phyloP scores from a whole-genome alignment of 257 asterid species.

The Solanum piurae region DNA sequence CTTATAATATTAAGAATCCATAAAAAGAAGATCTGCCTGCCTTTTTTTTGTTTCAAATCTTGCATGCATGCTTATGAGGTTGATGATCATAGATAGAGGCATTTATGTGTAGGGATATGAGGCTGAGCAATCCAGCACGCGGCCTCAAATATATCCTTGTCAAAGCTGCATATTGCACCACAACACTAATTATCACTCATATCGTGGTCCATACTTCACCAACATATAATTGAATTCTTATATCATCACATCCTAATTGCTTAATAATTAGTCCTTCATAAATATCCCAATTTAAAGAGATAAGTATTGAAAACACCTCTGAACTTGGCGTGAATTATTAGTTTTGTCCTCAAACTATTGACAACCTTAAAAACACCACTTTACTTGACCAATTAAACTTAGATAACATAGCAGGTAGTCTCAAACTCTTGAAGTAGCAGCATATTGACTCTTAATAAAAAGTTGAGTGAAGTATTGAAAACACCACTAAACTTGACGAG shows the following conservation, averaged over 20 bases:
- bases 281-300: not conserved
- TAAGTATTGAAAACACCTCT: too few relatives aligned
- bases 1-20: not conserved
- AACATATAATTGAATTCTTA: not conserved
- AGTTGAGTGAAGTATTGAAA: not conserved
- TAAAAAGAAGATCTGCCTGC: not conserved
- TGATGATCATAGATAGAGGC: not conserved
- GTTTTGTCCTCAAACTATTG: not conserved
- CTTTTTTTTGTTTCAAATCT: not conserved
- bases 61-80: not conserved
- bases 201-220: not conserved
- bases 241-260: not conserved
- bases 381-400: not conserved
- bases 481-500: not conserved
- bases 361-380: not conserved
- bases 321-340: too few relatives aligned
- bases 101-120: not conserved
- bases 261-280: not conserved
- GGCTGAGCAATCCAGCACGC: not conserved
- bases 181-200: not conserved
- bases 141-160: not conserved
- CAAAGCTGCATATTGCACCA: not conserved
- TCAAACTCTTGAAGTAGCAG: not conserved
- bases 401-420: not conserved
- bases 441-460: not conserved